phyloP scores from a whole-genome alignment of 2,329 filamentous ascomycete species.

The Sclerotinia nivalis region DNA sequence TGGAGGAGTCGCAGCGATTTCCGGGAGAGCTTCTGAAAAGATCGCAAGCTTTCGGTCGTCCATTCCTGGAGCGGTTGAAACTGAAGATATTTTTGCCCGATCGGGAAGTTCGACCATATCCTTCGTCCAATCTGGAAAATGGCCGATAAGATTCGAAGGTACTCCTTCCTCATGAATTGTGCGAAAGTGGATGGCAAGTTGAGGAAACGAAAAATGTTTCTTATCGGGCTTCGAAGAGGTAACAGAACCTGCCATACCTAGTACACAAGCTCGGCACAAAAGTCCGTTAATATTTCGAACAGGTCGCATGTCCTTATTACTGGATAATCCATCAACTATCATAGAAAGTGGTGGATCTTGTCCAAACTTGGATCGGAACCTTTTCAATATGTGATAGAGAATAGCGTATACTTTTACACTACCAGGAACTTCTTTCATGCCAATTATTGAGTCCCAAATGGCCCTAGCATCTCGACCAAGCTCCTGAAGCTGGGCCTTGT shows the following conservation, averaged over 20 bases:
- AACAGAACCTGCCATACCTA: conserved; percentile 37
- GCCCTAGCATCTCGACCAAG: conserved; percentile 58
- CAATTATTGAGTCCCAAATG: conserved; percentile 62
- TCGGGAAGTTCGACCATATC: conserved; percentile 63
- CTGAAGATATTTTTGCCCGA: conserved; percentile 48
- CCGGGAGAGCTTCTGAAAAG: conserved; percentile 53
- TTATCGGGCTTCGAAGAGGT: conserved; percentile 37
- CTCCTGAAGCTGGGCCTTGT: conserved; percentile 52
- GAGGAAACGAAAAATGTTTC: conserved; percentile 55
- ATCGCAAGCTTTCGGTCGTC: conserved; percentile 55
- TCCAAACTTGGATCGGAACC: conserved; percentile 58
- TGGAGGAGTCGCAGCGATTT: conserved; percentile 39
- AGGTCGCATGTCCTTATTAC: conserved; percentile 57
- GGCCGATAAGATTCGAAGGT: conserved; percentile 38
- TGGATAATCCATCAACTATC: conserved; percentile 60
- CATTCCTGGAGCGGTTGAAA: conserved; percentile 56
- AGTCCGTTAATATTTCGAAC: conserved; percentile 56
- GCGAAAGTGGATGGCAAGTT: conserved; percentile 61
- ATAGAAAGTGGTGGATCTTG: conserved; percentile 58
- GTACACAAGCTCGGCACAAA: conserved; percentile 56
- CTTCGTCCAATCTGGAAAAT: conserved; percentile 54
- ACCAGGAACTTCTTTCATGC: conserved; percentile 61
- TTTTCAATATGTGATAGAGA: conserved; percentile 61
- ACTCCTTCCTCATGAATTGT: conserved; percentile 39
- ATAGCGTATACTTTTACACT: conserved; percentile 63